phyloP scores from a whole-genome alignment of 2,329 filamentous ascomycete species.

The Diplocarpon mali region DNA sequence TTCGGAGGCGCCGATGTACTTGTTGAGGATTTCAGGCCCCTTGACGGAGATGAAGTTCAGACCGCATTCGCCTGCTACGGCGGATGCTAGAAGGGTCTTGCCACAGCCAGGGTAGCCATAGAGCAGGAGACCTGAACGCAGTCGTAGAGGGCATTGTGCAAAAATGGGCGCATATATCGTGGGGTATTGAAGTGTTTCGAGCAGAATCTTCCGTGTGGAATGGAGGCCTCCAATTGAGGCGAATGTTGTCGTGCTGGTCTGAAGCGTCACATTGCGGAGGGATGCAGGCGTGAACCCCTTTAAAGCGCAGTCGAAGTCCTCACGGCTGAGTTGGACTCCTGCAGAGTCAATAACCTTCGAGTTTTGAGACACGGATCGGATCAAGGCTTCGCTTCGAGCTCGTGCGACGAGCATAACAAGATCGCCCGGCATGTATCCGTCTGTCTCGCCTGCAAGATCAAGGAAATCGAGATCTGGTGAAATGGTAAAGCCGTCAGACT shows the following conservation, averaged over 20 bases:
- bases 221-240: constrained; percentile 81
- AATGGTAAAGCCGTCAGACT: constrained; percentile 55
- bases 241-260: constrained; percentile 87
- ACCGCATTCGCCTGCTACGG: constrained; percentile 94
- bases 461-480: constrained; percentile 77
- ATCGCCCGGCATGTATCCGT: constrained; percentile 97
- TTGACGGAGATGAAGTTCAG: constrained; percentile 99
- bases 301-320: constrained; percentile 75
- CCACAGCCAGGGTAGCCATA: constrained; percentile 96
- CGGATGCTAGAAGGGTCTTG: constrained; percentile 89
- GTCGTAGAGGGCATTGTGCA: constrained; percentile 84
- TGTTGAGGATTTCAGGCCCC: constrained; percentile 95
- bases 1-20: constrained; percentile 96
- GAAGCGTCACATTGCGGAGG: constrained; percentile 84
- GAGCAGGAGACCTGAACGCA: constrained; percentile 82
- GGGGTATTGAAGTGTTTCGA: constrained; percentile 93
- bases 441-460: constrained; percentile 84
- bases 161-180: constrained; percentile 98
- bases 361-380: constrained; percentile 57
- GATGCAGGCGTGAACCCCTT: constrained; percentile 93
- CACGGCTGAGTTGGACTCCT: constrained; percentile 52
- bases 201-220: constrained; percentile 76
- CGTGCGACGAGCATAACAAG: constrained; percentile 75
- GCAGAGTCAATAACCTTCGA: constrained; percentile 33
- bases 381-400: constrained; percentile 84